These are phyloP conservation scores for Ajuga chamaepitys DNA, from an alignment of 257 asterid species.

Conservation along the genomic window DNA sequence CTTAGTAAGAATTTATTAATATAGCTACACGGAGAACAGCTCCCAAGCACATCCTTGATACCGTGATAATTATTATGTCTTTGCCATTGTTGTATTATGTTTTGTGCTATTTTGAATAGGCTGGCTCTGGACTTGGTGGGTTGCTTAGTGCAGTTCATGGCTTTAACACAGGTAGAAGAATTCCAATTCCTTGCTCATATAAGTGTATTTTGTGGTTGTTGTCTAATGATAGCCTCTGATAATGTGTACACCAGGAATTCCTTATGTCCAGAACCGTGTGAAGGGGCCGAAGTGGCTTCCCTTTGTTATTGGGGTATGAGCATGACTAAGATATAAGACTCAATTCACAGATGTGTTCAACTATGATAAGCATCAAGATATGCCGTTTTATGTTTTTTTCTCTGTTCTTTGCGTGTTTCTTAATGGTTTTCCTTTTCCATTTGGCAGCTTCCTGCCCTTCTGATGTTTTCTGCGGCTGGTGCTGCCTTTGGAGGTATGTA, in stretches of 20 bases:
- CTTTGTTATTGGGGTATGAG: slow-evolving; percentile 65
- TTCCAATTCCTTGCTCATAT: background rate
- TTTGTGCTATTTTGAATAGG: slow-evolving; percentile 22
- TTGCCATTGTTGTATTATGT: background rate
- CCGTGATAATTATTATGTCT: background rate
- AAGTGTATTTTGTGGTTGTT: background rate
- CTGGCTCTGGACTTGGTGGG: slow-evolving; percentile 74
- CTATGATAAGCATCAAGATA: background rate
- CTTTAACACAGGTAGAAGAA: slow-evolving; percentile 43
- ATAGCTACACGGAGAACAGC: background rate
- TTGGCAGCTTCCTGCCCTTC: slow-evolving; percentile 56
- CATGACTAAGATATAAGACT: slow-evolving; percentile 14
- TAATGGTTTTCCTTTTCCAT: slow-evolving; percentile 1
- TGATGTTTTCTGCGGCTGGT: slow-evolving; percentile 71
- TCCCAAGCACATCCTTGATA: background rate
- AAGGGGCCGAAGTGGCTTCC: slow-evolving; percentile 80
- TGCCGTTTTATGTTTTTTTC: background rate
- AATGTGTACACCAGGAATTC: slow-evolving; percentile 38
- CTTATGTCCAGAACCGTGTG: slow-evolving; percentile 48
- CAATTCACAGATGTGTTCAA: background rate
- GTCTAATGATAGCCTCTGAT: background rate
- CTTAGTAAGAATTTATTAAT: background rate
- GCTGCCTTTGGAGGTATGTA: slow-evolving; percentile 86
- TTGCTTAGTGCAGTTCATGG: slow-evolving; percentile 67
- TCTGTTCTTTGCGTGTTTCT: background rate